Evolutionary conservation across 371 early-diverging fungal species (phyloP).

Genomic region (Mucor plumbeus): DNA sequence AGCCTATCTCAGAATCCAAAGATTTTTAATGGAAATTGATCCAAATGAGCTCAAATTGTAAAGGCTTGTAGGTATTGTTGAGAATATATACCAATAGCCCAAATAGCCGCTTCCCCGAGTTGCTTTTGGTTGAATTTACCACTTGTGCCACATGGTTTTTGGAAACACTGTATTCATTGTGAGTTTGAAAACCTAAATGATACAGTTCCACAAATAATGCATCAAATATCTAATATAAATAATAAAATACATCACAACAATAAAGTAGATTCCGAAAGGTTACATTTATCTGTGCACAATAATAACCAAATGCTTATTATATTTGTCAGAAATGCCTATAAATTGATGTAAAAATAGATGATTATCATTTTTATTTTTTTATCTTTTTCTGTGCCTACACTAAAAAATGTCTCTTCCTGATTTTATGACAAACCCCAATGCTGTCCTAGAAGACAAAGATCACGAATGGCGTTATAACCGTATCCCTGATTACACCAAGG

Average conservation of each 20-base stretch:
- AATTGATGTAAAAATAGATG: constrained; percentile 2
- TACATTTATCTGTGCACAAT: constrained; percentile 2
- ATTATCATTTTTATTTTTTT: background rate
- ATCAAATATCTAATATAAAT: background rate
- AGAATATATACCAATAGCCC: no score
- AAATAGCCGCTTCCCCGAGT: no score
- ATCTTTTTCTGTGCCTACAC: background rate
- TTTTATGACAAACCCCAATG: constrained; percentile 60
- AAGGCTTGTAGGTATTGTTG: no score
- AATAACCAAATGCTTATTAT: background rate
- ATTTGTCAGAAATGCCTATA: background rate
- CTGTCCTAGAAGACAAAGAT: constrained; percentile 55
- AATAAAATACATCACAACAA: background rate
- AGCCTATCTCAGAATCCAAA: no score
- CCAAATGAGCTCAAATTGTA: no score
- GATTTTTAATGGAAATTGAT: no score
- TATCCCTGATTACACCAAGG: constrained; percentile 55
- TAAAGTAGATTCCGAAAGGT: background rate
- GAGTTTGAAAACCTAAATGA: background rate
- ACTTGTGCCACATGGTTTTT: no score
- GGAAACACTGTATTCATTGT: background rate
- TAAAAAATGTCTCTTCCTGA: constrained; percentile 39
- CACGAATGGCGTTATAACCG: constrained; percentile 57
- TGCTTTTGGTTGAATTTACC: no score
- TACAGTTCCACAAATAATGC: background rate